These are phyloP conservation scores for Phytophthora pini DNA, from an alignment of 352 stramenopile species.

Conservation along the genomic window DNA sequence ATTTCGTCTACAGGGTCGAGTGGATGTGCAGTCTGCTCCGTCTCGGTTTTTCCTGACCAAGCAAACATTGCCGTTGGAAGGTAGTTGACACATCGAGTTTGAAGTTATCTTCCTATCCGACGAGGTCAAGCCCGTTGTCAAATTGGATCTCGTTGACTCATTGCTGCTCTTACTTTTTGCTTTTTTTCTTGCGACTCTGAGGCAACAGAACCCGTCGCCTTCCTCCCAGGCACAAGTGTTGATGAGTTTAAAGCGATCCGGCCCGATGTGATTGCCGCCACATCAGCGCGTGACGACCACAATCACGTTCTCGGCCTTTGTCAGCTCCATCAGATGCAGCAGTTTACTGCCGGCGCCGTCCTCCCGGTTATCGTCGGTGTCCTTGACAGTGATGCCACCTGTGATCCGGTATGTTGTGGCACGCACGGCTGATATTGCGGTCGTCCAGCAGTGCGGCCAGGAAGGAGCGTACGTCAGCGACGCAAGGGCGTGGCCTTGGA, in stretches of 20 bases:
- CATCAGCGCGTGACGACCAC: constrained; percentile 83
- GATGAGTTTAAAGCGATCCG: constrained; percentile 84
- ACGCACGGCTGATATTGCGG: constrained; percentile 68
- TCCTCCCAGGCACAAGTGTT: constrained; percentile 52
- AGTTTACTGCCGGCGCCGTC: constrained; percentile 73
- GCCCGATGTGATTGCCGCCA: constrained; percentile 66
- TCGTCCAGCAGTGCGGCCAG: constrained; percentile 68
- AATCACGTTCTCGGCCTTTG: constrained; percentile 68
- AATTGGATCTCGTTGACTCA: background rate
- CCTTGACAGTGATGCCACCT: constrained; percentile 61
- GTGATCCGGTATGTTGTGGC: constrained; percentile 76
- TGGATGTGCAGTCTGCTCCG: constrained; percentile 1
- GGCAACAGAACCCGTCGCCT: background rate
- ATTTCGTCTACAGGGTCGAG: constrained; percentile 14
- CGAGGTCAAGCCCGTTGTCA: background rate
- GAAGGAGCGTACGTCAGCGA: constrained; percentile 70
- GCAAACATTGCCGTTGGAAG: background rate
- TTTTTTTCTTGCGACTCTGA: constrained; percentile 49
- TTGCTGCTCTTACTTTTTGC: constrained; percentile 27
- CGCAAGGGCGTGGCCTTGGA: constrained; percentile 20
- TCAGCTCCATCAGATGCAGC: constrained; percentile 75
- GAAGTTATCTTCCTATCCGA: constrained; percentile 5
- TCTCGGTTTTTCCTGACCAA: background rate
- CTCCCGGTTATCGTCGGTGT: constrained; percentile 84
- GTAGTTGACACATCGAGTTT: constrained; percentile 5